phyloP scores from a whole-genome alignment of 257 asterid genomes.

The Petunia secreta region DNA sequence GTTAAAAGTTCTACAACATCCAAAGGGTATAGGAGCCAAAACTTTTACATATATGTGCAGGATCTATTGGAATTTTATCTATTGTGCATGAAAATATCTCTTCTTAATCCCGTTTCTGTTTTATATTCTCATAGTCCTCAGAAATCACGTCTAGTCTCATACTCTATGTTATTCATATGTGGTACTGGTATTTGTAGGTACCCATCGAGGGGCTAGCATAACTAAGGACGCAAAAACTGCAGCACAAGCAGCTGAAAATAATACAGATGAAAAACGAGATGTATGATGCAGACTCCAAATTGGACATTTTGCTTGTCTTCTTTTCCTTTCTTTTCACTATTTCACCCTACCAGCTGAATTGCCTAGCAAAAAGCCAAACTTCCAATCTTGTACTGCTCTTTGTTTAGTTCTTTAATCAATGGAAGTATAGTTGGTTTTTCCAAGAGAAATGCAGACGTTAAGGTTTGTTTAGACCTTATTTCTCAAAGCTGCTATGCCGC shows the following conservation, averaged over 20 bases:
- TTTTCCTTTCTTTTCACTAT: not conserved
- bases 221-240: constrained; percentile 31
- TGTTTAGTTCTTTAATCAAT: constrained; percentile 19
- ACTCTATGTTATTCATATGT: not conserved
- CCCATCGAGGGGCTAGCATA: constrained; percentile 30
- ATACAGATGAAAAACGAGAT: constrained; percentile 33
- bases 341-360: not conserved
- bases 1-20: not conserved
- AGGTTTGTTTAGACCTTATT: not conserved
- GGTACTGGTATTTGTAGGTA: constrained; percentile 31
- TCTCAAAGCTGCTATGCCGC: not conserved
- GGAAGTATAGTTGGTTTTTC: not conserved
- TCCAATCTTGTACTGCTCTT: not conserved
- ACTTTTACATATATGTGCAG: not conserved
- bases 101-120: not conserved
- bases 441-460: constrained; percentile 7
- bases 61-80: not conserved
- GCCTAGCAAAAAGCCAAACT: not conserved
- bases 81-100: not conserved
- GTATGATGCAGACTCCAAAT: constrained; percentile 25
- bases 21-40: not conserved
- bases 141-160: not conserved
- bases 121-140: not conserved
- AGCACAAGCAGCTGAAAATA: constrained; percentile 25
- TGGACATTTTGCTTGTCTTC: not conserved